Base-by-base conservation (phyloP, 23 red algal species). In the Agarophyton chilense region DNA sequence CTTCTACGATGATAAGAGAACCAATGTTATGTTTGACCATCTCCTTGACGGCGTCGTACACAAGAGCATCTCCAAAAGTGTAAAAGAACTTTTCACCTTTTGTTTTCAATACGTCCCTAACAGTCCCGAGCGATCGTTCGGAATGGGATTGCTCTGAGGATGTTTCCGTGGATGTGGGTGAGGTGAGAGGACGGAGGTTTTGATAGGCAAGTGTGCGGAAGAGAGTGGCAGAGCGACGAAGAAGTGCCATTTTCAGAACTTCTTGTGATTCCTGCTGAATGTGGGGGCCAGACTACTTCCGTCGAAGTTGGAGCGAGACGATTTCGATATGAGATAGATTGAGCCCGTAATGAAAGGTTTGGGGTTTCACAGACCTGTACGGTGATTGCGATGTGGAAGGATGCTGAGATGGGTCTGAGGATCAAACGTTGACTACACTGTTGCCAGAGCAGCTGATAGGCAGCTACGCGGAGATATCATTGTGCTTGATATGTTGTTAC, bases 21-120 rank as follows among this genome's bases (percentile, higher is more conserved):
- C 96, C 96, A 73, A 98, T 95, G 91, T 98, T 98, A 75, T 98
- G 92, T 22, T 93, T 85, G 70, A 98, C 90, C 95, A 97, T 97
- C 36, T 93, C 78, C 47, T 78, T 77, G 41, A 97, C 57, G 70
- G 95, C 95, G 63, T 97, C 83, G 49, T 93, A 87, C 29, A 97
- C 88, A 29, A 92, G 77, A 19, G 82, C 89, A 42, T 84, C 88
- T 0, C 88, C 88, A 68, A 77, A 75, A 5, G 88, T 96, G 53
- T 93, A 90, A 67, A 79, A 96, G 57, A 96, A 89, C 52, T 74
- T 84, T 39, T 96, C 94, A 35, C 94, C 94, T 39, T 90, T 89
- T 34, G 66, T 78, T 36, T 85, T 84, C 40, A 96, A 60, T 19
- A 96, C 79, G 49, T 96, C 81, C 10, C 79, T 74, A 11, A 96